These are phyloP conservation scores for Chytridiales sp. DNA, from an alignment of 371 early-diverging fungal genomes.

Conservation along the genomic window DNA sequence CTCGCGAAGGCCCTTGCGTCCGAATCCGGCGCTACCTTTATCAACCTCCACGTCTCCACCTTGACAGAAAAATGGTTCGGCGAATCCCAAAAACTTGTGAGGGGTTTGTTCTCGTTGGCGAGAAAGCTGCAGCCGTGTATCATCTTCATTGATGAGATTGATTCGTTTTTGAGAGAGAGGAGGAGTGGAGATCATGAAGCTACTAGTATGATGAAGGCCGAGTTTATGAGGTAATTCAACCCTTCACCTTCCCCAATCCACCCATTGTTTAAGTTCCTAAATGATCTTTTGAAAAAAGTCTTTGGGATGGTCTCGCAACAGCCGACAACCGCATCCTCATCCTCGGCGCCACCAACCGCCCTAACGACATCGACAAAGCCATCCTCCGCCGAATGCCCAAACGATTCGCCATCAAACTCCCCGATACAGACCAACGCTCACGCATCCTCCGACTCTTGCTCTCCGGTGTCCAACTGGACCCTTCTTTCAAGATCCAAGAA, in stretches of 20 bases:
- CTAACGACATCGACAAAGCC: conserved; percentile 96
- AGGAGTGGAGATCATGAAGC: conserved; percentile 91
- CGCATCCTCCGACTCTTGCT: conserved; percentile 86
- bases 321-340: conserved; percentile 34
- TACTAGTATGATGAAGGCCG: conserved; percentile 96
- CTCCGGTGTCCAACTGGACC: conserved; percentile 61
- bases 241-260: not conserved
- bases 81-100: conserved; percentile 91
- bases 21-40: conserved; percentile 93
- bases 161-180: conserved; percentile 92
- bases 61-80: conserved; percentile 97
- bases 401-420: conserved; percentile 84
- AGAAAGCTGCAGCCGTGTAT: conserved; percentile 92
- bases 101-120: conserved; percentile 90
- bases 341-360: conserved; percentile 94
- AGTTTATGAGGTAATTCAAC: conserved; percentile 81
- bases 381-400: conserved; percentile 97
- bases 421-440: conserved; percentile 82
- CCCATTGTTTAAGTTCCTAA: too few species aligned
- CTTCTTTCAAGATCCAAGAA: conserved; percentile 68
- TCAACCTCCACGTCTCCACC: conserved; percentile 93
- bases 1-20: conserved; percentile 95
- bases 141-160: conserved; percentile 97
- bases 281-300: conserved; percentile 29
- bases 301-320: conserved; percentile 96